phyloP scores from a whole-genome alignment of 345 rosid species.

The Noccaea bulbosa region DNA sequence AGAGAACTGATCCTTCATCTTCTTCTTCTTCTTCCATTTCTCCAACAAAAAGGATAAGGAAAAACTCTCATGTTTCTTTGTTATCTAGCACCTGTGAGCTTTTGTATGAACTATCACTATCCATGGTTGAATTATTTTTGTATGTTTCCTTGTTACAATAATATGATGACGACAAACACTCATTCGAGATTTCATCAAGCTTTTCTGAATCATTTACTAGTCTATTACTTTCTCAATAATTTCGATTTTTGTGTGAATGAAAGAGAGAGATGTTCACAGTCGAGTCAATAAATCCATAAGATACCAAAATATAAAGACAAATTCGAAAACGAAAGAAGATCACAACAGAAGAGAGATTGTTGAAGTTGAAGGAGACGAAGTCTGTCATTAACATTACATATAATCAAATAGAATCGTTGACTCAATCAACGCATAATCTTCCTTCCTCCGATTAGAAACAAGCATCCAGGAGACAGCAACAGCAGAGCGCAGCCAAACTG shows the following conservation, averaged over 20 bases:
- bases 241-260: neutral
- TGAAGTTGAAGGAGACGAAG: conserved; percentile 9
- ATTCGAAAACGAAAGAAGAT: conserved; percentile 3
- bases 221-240: neutral
- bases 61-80: conserved; percentile 25
- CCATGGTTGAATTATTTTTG: conserved; percentile 27
- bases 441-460: conserved; percentile 50
- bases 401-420: conserved; percentile 1
- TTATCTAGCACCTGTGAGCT: conserved; percentile 34
- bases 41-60: neutral
- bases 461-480: conserved; percentile 77
- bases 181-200: conserved; percentile 9
- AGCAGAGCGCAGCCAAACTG: conserved; percentile 81
- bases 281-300: neutral
- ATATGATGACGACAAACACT: conserved; percentile 33
- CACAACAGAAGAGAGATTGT: conserved; percentile 8
- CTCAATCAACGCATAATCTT: neutral
- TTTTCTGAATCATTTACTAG: neutral
- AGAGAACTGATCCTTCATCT: conserved; percentile 39
- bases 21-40: conserved; percentile 20
- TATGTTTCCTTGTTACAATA: conserved; percentile 18
- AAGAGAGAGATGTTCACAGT: neutral
- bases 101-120: conserved; percentile 10
- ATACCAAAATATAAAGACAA: neutral
- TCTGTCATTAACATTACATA: conserved; percentile 19